Percentiles rank a stretch among this genome's conserved stretches.
phyloP scores from a whole-genome alignment of 2,329 filamentous ascomycete species.

The Cytospora mali region DNA sequence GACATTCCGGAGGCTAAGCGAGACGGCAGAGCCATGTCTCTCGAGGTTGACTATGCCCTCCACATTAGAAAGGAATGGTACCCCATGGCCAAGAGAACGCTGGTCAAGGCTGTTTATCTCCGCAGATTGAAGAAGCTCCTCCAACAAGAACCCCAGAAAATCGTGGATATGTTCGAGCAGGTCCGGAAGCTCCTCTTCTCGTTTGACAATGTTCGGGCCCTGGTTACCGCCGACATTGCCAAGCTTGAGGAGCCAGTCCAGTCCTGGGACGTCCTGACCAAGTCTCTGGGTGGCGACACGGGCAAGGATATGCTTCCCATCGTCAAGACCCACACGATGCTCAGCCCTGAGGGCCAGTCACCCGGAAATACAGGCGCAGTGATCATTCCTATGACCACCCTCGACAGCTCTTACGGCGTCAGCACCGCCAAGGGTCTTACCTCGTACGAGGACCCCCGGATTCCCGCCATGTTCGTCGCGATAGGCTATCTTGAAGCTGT shows the following conservation, averaged over 20 bases:
- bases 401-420: constrained; percentile 89
- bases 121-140: constrained; percentile 83
- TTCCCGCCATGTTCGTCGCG: constrained; percentile 86
- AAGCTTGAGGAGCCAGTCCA: constrained; percentile 76
- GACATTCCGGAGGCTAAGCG: constrained; percentile 93
- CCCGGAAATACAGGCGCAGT: constrained; percentile 75
- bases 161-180: constrained; percentile 76
- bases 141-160: constrained; percentile 71
- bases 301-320: constrained; percentile 67
- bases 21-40: constrained; percentile 70
- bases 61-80: constrained; percentile 79
- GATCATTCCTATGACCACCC: constrained; percentile 85
- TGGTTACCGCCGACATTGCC: constrained; percentile 79
- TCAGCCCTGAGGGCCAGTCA: constrained; percentile 72
- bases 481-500: constrained; percentile 89
- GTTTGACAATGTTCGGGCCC: constrained; percentile 81
- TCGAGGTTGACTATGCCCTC: constrained; percentile 72
- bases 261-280: constrained; percentile 71
- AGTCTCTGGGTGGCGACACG: constrained; percentile 45
- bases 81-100: constrained; percentile 73
- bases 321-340: constrained; percentile 67
- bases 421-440: constrained; percentile 74
- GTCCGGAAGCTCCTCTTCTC: constrained; percentile 77
- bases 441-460: constrained; percentile 73
- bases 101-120: constrained; percentile 86